A percentile compares a stretch with the other conserved stretches of the same genome.
Evolutionary conservation across 208 protist genomes (phyloP).

Genomic region (Wallacemonas sp.): DNA sequence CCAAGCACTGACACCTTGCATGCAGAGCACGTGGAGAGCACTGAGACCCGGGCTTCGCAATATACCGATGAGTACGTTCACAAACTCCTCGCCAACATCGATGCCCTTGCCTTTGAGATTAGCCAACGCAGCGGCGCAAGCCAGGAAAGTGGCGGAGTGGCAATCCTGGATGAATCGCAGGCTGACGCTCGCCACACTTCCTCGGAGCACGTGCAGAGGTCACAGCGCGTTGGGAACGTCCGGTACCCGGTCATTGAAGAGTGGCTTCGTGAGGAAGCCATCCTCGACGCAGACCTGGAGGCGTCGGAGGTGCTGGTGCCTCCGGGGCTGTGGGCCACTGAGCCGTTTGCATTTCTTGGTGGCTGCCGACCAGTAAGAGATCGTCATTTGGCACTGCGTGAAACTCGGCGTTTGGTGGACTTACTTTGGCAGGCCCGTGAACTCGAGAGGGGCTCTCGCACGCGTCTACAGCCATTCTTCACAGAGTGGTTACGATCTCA

Average conservation of each 20-base stretch:
- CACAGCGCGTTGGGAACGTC: background rate
- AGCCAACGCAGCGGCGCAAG: too few species aligned
- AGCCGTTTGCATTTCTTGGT: slow-evolving; percentile 67
- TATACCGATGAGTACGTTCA: slow-evolving; percentile 28
- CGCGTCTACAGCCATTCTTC: slow-evolving; percentile 47
- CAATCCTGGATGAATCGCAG: too few species aligned
- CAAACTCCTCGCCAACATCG: slow-evolving; percentile 31
- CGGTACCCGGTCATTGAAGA: slow-evolving; percentile 47
- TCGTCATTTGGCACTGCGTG: slow-evolving; percentile 44
- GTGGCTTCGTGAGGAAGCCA: slow-evolving; percentile 71
- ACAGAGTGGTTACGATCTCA: slow-evolving; percentile 65
- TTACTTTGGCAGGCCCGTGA: slow-evolving; percentile 61
- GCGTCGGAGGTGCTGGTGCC: slow-evolving; percentile 50
- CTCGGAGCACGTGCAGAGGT: background rate
- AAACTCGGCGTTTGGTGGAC: slow-evolving; percentile 45
- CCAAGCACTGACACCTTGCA: background rate
- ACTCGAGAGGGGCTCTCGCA: slow-evolving; percentile 10
- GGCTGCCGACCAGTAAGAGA: slow-evolving; percentile 57
- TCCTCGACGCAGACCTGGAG: slow-evolving; percentile 67
- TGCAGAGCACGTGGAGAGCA: too few species aligned
- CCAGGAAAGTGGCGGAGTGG: too few species aligned
- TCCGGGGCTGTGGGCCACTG: slow-evolving; percentile 41
- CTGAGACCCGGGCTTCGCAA: background rate
- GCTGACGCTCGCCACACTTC: too few species aligned
- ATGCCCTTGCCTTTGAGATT: slow-evolving; percentile 39